phyloP scores from a whole-genome alignment of 495 filamentous ascomycete species.

The Aspergillus baeticus region DNA sequence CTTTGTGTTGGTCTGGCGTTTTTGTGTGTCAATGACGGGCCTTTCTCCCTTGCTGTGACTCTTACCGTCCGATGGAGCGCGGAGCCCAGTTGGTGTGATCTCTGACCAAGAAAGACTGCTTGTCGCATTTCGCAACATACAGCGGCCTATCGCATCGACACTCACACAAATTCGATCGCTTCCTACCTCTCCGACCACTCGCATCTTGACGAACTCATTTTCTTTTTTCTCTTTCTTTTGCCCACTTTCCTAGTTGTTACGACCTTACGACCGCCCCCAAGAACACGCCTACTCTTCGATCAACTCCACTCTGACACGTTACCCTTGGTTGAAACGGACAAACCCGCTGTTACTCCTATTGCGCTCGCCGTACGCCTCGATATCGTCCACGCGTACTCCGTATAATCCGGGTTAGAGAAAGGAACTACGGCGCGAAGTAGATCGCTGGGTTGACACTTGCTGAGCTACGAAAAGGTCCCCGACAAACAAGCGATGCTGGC shows the following conservation, averaged over 20 bases:
- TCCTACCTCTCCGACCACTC: constrained; percentile 27
- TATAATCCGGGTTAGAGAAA: constrained; percentile 5
- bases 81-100: constrained; percentile 24
- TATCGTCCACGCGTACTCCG: constrained; percentile 9
- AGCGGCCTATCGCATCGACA: constrained; percentile 20
- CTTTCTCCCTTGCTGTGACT: constrained; percentile 14
- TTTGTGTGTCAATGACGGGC: constrained; percentile 24
- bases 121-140: constrained; percentile 14
- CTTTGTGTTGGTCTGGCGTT: constrained; percentile 33
- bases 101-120: not conserved
- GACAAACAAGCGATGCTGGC: constrained; percentile 28
- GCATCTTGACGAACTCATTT: constrained; percentile 27
- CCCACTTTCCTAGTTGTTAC: constrained; percentile 29
- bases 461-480: not conserved
- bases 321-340: constrained; percentile 18
- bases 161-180: constrained; percentile 25
- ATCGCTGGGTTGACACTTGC: constrained; percentile 9
- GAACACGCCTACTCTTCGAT: constrained; percentile 25
- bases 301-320: constrained; percentile 11
- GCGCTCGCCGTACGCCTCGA: not conserved
- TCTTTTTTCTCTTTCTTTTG: constrained; percentile 32
- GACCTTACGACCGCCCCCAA: constrained; percentile 34
- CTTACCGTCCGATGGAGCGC: constrained; percentile 23
- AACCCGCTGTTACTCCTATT: constrained; percentile 7
- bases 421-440: not conserved